Conservation (phyloP, 139 green algal genomes). For the Limnomonas spitsbergensis region DNA sequence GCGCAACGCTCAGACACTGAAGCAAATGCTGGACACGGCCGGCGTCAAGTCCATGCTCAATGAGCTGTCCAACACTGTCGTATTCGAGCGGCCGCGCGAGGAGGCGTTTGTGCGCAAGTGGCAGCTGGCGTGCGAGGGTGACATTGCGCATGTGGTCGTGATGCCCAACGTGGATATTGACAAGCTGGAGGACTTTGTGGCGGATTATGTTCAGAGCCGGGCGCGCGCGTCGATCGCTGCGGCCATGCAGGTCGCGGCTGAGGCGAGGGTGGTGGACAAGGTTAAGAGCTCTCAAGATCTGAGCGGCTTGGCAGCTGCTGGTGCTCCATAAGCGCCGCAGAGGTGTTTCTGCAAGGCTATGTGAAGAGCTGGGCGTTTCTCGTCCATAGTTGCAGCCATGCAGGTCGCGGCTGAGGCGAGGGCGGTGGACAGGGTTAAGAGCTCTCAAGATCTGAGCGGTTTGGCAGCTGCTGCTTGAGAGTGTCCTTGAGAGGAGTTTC, state of each 20-base stretch:
- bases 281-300: no score
- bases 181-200: slow-evolving; percentile 90
- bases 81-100: slow-evolving; percentile 88
- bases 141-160: slow-evolving; percentile 95
- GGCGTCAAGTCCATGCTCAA: slow-evolving; percentile 90
- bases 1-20: slow-evolving; percentile 84
- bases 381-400: slow-evolving; percentile 34
- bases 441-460: no score
- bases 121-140: slow-evolving; percentile 91
- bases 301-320: no score
- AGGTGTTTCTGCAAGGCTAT: slow-evolving; percentile 81
- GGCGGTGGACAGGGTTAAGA: background rate
- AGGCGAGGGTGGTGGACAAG: background rate
- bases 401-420: background rate
- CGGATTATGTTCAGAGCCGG: slow-evolving; percentile 51
- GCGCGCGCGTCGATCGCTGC: slow-evolving; percentile 44
- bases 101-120: slow-evolving; percentile 90
- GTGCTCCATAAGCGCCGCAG: no score
- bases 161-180: slow-evolving; percentile 93
- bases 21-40: slow-evolving; percentile 25
- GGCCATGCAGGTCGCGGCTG: background rate
- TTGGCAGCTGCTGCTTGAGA: no score
- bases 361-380: slow-evolving; percentile 44
- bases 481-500: slow-evolving; percentile 90
- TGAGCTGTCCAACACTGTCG: slow-evolving; percentile 85